Evolutionary conservation across 805 yeast genomes (phyloP).

Genomic region (Myxozyma melibiosi): DNA sequence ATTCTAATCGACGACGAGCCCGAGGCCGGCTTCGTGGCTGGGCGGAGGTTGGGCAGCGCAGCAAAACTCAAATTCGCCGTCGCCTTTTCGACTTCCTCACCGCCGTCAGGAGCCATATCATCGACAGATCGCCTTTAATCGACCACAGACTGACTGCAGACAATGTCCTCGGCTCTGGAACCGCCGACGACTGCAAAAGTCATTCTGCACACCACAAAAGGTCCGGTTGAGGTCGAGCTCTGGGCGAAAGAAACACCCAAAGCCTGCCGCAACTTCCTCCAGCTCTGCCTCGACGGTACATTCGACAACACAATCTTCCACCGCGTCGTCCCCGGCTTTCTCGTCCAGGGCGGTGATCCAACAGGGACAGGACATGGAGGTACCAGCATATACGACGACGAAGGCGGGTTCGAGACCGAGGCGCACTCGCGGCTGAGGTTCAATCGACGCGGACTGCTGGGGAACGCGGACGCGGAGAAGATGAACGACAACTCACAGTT

Average conservation of each 20-base stretch:
- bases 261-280: slow-evolving; percentile 53
- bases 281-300: slow-evolving; percentile 49
- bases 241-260: slow-evolving; percentile 71
- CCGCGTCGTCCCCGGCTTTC: slow-evolving; percentile 44
- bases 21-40: too few relatives aligned
- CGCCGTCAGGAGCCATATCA: too few relatives aligned
- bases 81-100: too few relatives aligned
- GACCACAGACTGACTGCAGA: neutral
- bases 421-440: slow-evolving; percentile 55
- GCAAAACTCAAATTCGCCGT: too few relatives aligned
- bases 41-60: too few relatives aligned
- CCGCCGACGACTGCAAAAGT: slow-evolving; percentile 65
- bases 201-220: slow-evolving; percentile 58
- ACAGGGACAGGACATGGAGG: slow-evolving; percentile 42
- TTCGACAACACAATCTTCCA: slow-evolving; percentile 50
- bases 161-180: slow-evolving; percentile 43
- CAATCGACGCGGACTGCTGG: slow-evolving; percentile 57
- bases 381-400: slow-evolving; percentile 34
- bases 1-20: too few relatives aligned
- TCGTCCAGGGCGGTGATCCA: slow-evolving; percentile 47
- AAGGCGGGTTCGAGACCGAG: slow-evolving; percentile 47
- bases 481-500: slow-evolving; percentile 46
- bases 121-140: too few relatives aligned
- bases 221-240: slow-evolving; percentile 59
- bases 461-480: slow-evolving; percentile 46